A percentile compares a stretch with the other conserved stretches of the same genome.
phyloP scores from a whole-genome alignment of 2,329 filamentous ascomycete genomes.

The Colletotrichum sp. region DNA sequence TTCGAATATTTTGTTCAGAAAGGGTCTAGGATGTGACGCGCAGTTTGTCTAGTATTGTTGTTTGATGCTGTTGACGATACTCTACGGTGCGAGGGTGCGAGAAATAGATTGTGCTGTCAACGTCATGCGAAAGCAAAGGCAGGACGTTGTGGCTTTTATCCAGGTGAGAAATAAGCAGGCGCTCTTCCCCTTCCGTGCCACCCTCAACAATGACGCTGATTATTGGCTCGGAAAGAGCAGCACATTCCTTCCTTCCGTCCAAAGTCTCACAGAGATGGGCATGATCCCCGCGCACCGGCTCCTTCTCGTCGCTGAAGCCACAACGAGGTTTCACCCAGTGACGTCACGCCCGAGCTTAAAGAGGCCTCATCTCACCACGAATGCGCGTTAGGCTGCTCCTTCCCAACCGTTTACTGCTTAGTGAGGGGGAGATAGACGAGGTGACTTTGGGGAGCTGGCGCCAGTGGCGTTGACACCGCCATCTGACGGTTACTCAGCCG shows the following conservation, averaged over 20 bases:
- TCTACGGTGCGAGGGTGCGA: rapidly evolving
- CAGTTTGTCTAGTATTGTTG: rapidly evolving
- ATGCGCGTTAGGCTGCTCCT: neutral
- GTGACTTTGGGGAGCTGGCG: neutral
- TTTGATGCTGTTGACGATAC: rapidly evolving
- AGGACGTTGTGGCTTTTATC: neutral
- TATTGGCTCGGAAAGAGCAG: neutral
- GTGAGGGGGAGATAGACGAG: neutral
- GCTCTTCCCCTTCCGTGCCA: neutral
- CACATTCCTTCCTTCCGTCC: neutral
- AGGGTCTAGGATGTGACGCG: neutral
- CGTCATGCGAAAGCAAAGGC: neutral
- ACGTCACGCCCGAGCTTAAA: neutral
- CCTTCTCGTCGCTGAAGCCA: neutral
- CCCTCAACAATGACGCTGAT: neutral
- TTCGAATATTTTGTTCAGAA: neutral
- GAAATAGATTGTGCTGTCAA: rapidly evolving
- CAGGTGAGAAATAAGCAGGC: neutral
- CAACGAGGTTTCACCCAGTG: neutral
- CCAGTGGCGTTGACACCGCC: neutral
- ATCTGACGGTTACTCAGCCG: neutral
- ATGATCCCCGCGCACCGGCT: neutral
- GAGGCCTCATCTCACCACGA: neutral
- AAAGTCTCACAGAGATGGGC: neutral
- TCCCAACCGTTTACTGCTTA: neutral